A percentile compares a stretch with the other conserved stretches of the same genome.
Conservation (phyloP, 108 stramenopile genomes). For the Cyclotella cryptica region DNA sequence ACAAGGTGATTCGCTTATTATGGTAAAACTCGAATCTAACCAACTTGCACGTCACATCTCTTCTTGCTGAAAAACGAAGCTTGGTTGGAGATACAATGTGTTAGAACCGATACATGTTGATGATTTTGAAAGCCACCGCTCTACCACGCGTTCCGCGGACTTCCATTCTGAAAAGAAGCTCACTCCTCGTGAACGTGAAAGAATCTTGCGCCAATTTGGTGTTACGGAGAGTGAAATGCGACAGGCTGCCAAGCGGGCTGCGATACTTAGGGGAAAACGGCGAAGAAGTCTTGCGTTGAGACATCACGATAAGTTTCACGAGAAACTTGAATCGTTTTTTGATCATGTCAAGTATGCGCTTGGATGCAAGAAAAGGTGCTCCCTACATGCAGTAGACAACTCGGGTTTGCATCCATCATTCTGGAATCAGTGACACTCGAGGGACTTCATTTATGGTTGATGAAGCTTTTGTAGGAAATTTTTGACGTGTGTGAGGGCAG, state of each 20-base stretch:
- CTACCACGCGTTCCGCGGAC: not conserved
- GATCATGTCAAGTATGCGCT: not conserved
- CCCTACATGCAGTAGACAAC: not conserved
- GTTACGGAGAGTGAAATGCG: not conserved
- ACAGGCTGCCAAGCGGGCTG: conserved; percentile 10
- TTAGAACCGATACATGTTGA: not conserved
- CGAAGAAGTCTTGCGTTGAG: not conserved
- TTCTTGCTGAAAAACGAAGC: not conserved
- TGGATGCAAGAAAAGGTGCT: not conserved
- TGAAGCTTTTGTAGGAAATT: not conserved
- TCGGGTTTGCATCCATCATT: conserved; percentile 3
- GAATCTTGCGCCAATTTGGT: conserved; percentile 6
- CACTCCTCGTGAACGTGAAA: not conserved
- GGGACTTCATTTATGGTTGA: too few relatives aligned
- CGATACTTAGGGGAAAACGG: conserved; percentile 10
- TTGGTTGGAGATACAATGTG: conserved; percentile 13
- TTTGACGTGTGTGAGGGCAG: not conserved
- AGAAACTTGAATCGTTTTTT: not conserved
- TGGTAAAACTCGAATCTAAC: too few relatives aligned
- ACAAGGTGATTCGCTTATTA: not conserved
- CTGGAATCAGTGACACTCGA: not conserved
- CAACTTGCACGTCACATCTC: not conserved
- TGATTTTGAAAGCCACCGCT: not conserved
- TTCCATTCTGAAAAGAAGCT: conserved; percentile 6
- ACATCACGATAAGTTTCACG: conserved; percentile 3